Base-by-base conservation (phyloP, 2,329 filamentous ascomycete genomes). In the Cyphellophora attinorum region DNA sequence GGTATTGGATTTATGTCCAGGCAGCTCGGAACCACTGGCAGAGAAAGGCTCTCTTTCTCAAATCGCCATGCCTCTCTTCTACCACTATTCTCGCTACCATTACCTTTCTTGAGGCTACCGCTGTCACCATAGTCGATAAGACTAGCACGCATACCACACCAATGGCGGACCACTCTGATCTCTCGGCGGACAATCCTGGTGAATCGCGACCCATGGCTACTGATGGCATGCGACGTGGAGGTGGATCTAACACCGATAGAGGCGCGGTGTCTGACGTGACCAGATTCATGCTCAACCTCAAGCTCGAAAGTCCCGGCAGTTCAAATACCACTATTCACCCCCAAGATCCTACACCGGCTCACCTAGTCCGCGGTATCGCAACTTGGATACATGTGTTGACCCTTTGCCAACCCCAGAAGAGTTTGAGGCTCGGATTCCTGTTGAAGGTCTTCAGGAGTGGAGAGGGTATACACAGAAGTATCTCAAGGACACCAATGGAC, bases 301-400 rank as follows among this genome's bases (percentile, higher is more conserved):
- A 38, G 16, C 31, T 45, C 19, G 41, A 45, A 25, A 12, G 13
- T 15, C 15, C 19, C 10, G 31, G 31, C 14, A 8, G 19, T 12
- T 19, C 31, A 14, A 28, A 14, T 14, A 17, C 12, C 19, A 27
- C 39, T n/a, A 41, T 11, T 46, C 54, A 16, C 56, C 59, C 38
- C 54, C 59, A 14, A 49, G 41, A 6, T 63, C 56, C 76, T 82
- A 59, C 72, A 86, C 45, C 68, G 70, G 42, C 60, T 70, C 53
- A 75, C 70, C 52, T 81, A 67, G 54, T 72, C 72, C 14, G 11
- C 38, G 15, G 38, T 27, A 25, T 40, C 21, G 30, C 28, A 15
- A 16, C 23, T 14, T 14, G 14, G 31, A 14, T 5, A 25, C 37
- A 34, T 35, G 27, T 30, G 34, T 14, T 11, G 38, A 19, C 19